Conservation (phyloP, 2,329 filamentous ascomycete genomes). For the Zymoseptoria ardabiliae region DNA sequence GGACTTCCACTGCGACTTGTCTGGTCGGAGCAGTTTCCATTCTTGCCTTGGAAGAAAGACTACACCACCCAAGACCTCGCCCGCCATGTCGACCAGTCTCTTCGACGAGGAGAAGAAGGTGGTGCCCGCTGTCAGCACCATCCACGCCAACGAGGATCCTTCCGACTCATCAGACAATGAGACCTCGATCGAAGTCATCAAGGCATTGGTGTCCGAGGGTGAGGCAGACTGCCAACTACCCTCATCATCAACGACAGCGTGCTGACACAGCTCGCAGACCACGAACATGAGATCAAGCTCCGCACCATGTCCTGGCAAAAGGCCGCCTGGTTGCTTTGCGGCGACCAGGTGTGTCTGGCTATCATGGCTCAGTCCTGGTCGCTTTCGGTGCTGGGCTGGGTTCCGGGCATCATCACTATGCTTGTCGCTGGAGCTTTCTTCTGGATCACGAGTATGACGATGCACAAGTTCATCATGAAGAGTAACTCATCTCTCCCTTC, state of each 20-base stretch:
- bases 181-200: not conserved
- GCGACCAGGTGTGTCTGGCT: slow-evolving; percentile 45
- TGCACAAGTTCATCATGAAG: slow-evolving; percentile 48
- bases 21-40: not conserved
- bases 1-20: not conserved
- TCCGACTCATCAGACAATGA: not conserved
- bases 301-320: slow-evolving; percentile 50
- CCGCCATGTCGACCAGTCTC: slow-evolving; percentile 2
- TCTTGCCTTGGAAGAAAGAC: not conserved
- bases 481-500: too few relatives aligned
- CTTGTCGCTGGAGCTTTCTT: slow-evolving; percentile 39
- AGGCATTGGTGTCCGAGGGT: not conserved
- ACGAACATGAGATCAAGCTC: slow-evolving; percentile 45
- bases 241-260: not conserved
- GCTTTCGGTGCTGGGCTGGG: slow-evolving; percentile 42
- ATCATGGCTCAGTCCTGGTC: slow-evolving; percentile 49
- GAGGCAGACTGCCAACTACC: not conserved
- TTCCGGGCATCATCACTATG: slow-evolving; percentile 43
- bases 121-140: not conserved
- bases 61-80: not conserved
- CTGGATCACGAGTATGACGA: slow-evolving; percentile 46
- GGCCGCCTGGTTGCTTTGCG: slow-evolving; percentile 41
- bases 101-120: slow-evolving; percentile 7
- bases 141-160: not conserved
- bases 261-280: slow-evolving; percentile 27